Conservation (phyloP, 192 early-diverging fungal genomes). For the Thamnidium elegans region DNA sequence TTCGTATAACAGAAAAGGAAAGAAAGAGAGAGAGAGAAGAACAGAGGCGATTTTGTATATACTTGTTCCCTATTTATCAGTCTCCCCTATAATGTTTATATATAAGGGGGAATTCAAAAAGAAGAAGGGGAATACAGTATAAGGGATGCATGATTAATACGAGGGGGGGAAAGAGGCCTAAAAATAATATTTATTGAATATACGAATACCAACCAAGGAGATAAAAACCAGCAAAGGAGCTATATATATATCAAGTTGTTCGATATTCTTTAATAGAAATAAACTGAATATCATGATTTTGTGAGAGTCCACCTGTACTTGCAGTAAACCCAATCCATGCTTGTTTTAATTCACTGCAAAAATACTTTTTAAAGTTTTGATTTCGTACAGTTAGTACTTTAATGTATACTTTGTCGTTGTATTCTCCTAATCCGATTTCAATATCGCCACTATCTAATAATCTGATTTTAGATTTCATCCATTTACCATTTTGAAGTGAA, state of each 20-base stretch:
- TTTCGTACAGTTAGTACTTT: not conserved
- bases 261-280: not conserved
- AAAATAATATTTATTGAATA: too few relatives aligned
- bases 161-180: too few relatives aligned
- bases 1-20: not conserved
- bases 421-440: constrained; percentile 1
- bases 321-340: constrained; percentile 41
- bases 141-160: too few relatives aligned
- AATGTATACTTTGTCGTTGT: not conserved
- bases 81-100: too few relatives aligned
- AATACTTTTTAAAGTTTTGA: constrained; percentile 2
- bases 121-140: too few relatives aligned
- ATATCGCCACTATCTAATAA: constrained; percentile 4
- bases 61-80: too few relatives aligned
- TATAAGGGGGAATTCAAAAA: too few relatives aligned
- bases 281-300: constrained; percentile 26
- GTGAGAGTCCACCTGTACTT: constrained; percentile 35
- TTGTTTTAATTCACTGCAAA: not conserved
- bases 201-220: not conserved
- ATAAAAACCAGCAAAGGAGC: not conserved
- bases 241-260: not conserved
- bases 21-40: not conserved
- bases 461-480: constrained; percentile 20
- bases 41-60: too few relatives aligned
- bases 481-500: constrained; percentile 23